Percentiles rank a stretch among this genome's conserved stretches.
Evolutionary conservation across 306 rosid species (phyloP).

Genomic region (Dalbergia oliveri): DNA sequence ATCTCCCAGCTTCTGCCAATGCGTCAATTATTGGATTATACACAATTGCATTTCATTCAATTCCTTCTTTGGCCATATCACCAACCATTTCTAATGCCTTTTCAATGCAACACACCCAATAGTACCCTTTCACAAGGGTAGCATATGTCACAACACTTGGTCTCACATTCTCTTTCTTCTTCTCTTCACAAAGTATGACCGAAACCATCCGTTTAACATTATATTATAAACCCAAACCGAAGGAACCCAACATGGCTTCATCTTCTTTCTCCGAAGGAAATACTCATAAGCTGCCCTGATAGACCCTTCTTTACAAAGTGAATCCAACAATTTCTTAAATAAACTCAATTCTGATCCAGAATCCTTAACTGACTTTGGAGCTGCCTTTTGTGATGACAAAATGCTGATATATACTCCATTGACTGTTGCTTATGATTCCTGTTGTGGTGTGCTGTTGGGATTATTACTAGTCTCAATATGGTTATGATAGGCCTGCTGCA

Average conservation of each 20-base stretch:
- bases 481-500: too few relatives aligned
- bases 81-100: slow-evolving; percentile 74
- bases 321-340: slow-evolving; percentile 82
- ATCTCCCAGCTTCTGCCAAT: slow-evolving; percentile 80
- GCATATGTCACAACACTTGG: slow-evolving; percentile 95
- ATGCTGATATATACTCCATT: too few relatives aligned
- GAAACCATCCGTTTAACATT: slow-evolving; percentile 82
- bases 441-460: too few relatives aligned
- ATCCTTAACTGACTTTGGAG: slow-evolving; percentile 47
- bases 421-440: too few relatives aligned
- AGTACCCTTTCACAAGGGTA: slow-evolving; percentile 88
- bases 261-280: slow-evolving; percentile 45
- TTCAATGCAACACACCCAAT: slow-evolving; percentile 78
- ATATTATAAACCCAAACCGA: slow-evolving; percentile 75
- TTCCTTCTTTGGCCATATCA: slow-evolving; percentile 74
- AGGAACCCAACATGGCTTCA: slow-evolving; percentile 50
- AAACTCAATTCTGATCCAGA: slow-evolving; percentile 65
- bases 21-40: slow-evolving; percentile 91
- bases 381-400: too few relatives aligned
- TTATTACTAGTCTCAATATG: too few relatives aligned
- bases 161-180: slow-evolving; percentile 81
- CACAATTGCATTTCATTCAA: slow-evolving; percentile 77
- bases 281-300: slow-evolving; percentile 52
- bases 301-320: slow-evolving; percentile 87
- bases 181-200: slow-evolving; percentile 76